Conservation (phyloP, 2,329 filamentous ascomycete species). For the Sporothrix protearum region DNA sequence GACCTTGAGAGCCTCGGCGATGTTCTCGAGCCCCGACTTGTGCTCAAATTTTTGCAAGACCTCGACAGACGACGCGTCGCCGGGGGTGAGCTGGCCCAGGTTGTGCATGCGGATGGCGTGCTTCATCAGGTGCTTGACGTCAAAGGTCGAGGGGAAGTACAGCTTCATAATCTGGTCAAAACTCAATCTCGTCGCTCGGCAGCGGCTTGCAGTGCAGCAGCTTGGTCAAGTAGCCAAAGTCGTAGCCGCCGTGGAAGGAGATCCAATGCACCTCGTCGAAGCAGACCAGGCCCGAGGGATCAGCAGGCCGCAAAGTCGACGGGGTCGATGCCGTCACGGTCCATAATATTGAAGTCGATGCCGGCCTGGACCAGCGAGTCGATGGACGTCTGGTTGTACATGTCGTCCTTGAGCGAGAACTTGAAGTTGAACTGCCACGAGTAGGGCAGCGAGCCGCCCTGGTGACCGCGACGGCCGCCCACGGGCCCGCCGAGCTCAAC, state of each 20-base stretch:
- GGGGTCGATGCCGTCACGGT: slow-evolving; percentile 86
- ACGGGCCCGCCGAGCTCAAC: slow-evolving; percentile 37
- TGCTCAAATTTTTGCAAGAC: slow-evolving; percentile 82
- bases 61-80: slow-evolving; percentile 63
- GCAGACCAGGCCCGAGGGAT: slow-evolving; percentile 91
- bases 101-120: slow-evolving; percentile 70
- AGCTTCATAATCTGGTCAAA: slow-evolving; percentile 81
- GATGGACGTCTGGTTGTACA: slow-evolving; percentile 96
- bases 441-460: slow-evolving; percentile 58
- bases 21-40: slow-evolving; percentile 88
- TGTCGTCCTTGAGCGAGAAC: slow-evolving; percentile 90
- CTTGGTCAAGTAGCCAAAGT: slow-evolving; percentile 96
- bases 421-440: slow-evolving; percentile 99
- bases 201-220: slow-evolving; percentile 78
- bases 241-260: slow-evolving; percentile 95
- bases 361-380: slow-evolving; percentile 85
- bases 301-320: slow-evolving; percentile 83
- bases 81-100: slow-evolving; percentile 58
- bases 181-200: slow-evolving; percentile 84
- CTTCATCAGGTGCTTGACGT: slow-evolving; percentile 97
- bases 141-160: slow-evolving; percentile 90
- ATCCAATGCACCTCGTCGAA: slow-evolving; percentile 91
- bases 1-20: slow-evolving; percentile 88
- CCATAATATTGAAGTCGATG: slow-evolving; percentile 83
- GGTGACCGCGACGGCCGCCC: slow-evolving; percentile 40